These are phyloP conservation scores for Anacardium occidentale DNA, from an alignment of 345 rosid species.

Conservation along the genomic window DNA sequence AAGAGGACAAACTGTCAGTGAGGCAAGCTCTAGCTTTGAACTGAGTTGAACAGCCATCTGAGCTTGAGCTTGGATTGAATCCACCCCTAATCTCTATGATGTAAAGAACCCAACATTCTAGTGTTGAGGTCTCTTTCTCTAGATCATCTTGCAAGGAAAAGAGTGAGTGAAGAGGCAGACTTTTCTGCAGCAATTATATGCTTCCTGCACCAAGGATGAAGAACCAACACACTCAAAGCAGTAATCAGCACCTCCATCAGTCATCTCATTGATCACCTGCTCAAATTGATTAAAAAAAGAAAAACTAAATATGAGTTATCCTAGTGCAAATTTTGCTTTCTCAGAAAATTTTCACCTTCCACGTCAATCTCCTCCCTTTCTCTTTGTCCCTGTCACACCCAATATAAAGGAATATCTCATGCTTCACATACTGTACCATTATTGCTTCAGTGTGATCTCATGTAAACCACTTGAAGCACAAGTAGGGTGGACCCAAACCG, in stretches of 20 bases:
- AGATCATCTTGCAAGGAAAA: not conserved
- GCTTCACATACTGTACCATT: too few species aligned
- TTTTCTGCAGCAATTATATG: slow-evolving; percentile 67
- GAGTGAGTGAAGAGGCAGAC: slow-evolving; percentile 27
- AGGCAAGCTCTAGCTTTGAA: too few species aligned
- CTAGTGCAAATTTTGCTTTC: not conserved
- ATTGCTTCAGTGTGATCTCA: too few species aligned
- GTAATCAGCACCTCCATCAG: slow-evolving; percentile 76
- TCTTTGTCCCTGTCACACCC: not conserved
- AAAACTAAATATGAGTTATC: too few species aligned
- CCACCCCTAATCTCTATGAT: too few species aligned
- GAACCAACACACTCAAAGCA: slow-evolving; percentile 79
- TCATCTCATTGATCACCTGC: slow-evolving; percentile 66
- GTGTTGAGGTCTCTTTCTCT: not conserved
- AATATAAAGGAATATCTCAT: not conserved
- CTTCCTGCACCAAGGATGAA: slow-evolving; percentile 57
- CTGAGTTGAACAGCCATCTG: not conserved
- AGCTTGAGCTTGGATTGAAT: too few species aligned
- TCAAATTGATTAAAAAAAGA: not conserved
- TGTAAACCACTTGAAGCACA: not conserved
- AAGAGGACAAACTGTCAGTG: too few species aligned
- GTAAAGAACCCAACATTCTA: too few species aligned
- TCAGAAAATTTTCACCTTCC: not conserved
- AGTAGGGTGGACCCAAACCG: too few species aligned
- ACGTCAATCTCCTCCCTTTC: not conserved